Base-by-base conservation (phyloP, 208 protist species). In the Leptomonas seymouri region DNA sequence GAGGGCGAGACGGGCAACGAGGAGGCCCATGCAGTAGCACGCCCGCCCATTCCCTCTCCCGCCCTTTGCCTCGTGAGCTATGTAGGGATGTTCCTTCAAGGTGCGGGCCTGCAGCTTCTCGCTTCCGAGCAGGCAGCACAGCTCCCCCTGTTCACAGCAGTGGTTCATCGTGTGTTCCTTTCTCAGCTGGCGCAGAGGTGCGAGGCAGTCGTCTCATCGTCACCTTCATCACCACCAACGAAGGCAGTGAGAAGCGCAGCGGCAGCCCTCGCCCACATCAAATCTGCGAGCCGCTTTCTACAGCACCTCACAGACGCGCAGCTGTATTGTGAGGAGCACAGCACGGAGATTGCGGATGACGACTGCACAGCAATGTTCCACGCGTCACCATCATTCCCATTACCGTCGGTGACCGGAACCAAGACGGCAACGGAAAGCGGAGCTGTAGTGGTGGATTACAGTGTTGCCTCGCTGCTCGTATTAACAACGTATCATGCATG, bases 51-150 rank as follows among this genome's bases (percentile, higher is more conserved):
- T 8, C 62, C 71, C 8, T 70, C 71, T 9, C 62, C 62, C 25
- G 45, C 54, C 4, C 71, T 69, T 16, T 76, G 71, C 25, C 61
- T 76, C 31, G 36, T 76, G 12, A 76, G 71, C 63, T 76, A 76
- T 46, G 50, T 70, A 5, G 71, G 62, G 6, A 36, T 51, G 44
- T 76, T 76, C 42, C 54, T 76, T 23, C 62, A 65, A n/a, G 71
- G 27, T 5, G 62, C 62, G 2, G 71, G 71, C 2, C 46, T 76
- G 61, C 71, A 76, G 71, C 62, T 76, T 15, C 41, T 65, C 15
- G 46, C 71, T 0, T 44, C 62, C 0, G 71, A 76, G 71, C 71
- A 76, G 34, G 62, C 56, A 20, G 55, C 46, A 7, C 51, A 57
- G 21, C 48, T 76, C 1, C 71, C 71, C 1, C 27, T 39, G 2